A percentile compares a stretch with the other conserved stretches of the same genome.
Evolutionary conservation across 2,329 filamentous ascomycete genomes (phyloP).

Genomic region (Fusarium euwallaceae): DNA sequence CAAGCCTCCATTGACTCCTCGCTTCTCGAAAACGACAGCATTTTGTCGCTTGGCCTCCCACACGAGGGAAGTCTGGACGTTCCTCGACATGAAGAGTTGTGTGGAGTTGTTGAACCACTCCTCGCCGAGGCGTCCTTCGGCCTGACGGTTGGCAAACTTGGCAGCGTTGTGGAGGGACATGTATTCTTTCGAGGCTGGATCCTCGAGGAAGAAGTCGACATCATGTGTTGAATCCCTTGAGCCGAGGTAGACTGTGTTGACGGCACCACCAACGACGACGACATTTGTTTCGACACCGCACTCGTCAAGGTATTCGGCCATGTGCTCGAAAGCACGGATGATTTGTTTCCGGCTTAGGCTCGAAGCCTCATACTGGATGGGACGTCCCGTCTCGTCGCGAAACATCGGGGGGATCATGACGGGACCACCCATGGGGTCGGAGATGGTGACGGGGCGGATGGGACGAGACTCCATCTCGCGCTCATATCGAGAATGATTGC

Average conservation of each 20-base stretch:
- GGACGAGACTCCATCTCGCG: constrained; percentile 38
- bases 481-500: constrained; percentile 34
- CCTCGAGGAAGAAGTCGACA: constrained; percentile 38
- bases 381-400: constrained; percentile 20
- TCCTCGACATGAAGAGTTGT: constrained; percentile 33
- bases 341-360: constrained; percentile 27
- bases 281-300: constrained; percentile 21
- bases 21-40: constrained; percentile 35
- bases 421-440: constrained; percentile 34
- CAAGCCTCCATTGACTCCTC: constrained; percentile 26
- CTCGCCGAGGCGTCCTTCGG: constrained; percentile 31
- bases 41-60: constrained; percentile 28
- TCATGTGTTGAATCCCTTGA: constrained; percentile 38
- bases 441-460: constrained; percentile 33
- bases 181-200: constrained; percentile 27
- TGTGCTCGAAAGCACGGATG: constrained; percentile 32
- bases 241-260: constrained; percentile 38
- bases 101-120: constrained; percentile 44
- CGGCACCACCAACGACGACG: constrained; percentile 38
- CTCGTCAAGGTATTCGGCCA: constrained; percentile 40
- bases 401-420: constrained; percentile 30
- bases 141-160: constrained; percentile 33
- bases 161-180: constrained; percentile 31
- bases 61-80: constrained; percentile 26
- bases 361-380: constrained; percentile 26